phyloP scores from a whole-genome alignment of 176 grass and related monocot genomes.

The Elaeis guineensis region DNA sequence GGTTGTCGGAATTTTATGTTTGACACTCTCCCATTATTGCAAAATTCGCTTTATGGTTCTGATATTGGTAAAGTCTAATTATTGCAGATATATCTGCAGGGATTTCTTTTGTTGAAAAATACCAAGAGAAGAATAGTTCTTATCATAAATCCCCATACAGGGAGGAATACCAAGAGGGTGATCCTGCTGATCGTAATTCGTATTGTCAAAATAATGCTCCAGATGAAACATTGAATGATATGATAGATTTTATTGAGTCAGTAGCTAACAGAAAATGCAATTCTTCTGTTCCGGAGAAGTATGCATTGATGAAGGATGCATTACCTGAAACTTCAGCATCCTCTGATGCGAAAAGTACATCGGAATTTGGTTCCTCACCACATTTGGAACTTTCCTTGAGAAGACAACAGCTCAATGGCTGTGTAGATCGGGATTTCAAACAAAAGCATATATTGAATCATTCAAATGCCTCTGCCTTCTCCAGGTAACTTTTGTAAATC shows the following conservation, averaged over 20 bases:
- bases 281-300: conserved; percentile 29
- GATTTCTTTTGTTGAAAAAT: conserved; percentile 32
- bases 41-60: conserved; percentile 4
- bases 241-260: conserved; percentile 29
- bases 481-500: conserved; percentile 39
- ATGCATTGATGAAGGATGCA: conserved; percentile 16
- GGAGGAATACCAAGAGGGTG: conserved; percentile 21
- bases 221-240: conserved; percentile 35
- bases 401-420: conserved; percentile 31
- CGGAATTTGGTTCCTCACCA: conserved; percentile 36
- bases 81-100: conserved; percentile 37
- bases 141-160: conserved; percentile 28
- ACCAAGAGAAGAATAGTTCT: conserved; percentile 18
- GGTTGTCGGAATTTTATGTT: conserved; percentile 1
- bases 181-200: conserved; percentile 31
- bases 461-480: conserved; percentile 84
- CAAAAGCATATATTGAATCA: conserved; percentile 73
- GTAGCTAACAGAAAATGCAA: conserved; percentile 25
- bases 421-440: conserved; percentile 28
- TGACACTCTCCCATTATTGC: too few relatives aligned
- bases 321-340: conserved; percentile 31
- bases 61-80: conserved; percentile 16
- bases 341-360: conserved; percentile 22
- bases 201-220: background rate
- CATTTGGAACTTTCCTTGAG: conserved; percentile 25